Conservation (phyloP, 169 alveolate species). For the Plasmodium gaboni region DNA sequence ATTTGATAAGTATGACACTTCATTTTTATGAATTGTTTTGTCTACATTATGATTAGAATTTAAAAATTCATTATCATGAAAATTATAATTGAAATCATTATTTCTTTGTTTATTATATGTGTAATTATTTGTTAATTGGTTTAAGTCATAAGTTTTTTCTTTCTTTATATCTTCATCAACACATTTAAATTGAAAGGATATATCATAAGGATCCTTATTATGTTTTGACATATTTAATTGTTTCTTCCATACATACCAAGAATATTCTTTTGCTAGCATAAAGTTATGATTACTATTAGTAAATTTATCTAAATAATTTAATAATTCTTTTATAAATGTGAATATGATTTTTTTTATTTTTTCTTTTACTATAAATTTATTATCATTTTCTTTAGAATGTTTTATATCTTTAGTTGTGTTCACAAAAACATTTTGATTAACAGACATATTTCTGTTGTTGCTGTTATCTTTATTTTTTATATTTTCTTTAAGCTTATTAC, state of each 20-base stretch:
- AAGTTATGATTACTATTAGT: background rate
- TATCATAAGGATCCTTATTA: conserved; percentile 2
- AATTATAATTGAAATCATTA: background rate
- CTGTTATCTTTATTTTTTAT: background rate
- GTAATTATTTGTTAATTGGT: background rate
- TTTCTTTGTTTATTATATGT: background rate
- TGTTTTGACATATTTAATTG: conserved; percentile 11
- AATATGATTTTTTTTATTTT: conserved; percentile 17
- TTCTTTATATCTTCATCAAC: background rate
- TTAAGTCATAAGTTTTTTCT: background rate
- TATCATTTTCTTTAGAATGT: background rate
- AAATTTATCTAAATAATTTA: conserved; percentile 12
- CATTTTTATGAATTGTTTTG: background rate
- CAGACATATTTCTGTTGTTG: background rate
- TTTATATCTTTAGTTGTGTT: conserved; percentile 6
- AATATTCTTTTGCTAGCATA: conserved; percentile 18
- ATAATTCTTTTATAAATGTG: conserved; percentile 19
- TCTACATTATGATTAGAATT: background rate
- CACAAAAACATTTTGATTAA: background rate
- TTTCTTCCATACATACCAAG: conserved; percentile 64
- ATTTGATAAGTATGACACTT: background rate
- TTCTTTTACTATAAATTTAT: conserved; percentile 4
- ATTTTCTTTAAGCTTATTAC: background rate
- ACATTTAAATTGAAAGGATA: conserved; percentile 16
- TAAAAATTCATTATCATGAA: too few species aligned